A percentile compares a stretch with the other conserved stretches of the same genome.
Conservation (phyloP, 805 yeast species). For the Ogataea henricii region DNA sequence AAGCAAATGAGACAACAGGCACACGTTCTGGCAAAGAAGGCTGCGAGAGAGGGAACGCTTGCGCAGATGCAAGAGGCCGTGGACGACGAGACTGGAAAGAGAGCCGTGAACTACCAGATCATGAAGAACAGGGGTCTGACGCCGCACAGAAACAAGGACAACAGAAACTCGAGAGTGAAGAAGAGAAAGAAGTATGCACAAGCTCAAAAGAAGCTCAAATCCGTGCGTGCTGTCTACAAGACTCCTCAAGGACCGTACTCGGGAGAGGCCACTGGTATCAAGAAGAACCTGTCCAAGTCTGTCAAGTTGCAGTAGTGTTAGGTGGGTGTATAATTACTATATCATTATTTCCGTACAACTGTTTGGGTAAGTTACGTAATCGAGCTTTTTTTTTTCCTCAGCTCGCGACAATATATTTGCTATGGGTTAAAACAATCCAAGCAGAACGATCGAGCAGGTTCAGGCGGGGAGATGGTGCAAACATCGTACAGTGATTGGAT, state of each 20-base stretch:
- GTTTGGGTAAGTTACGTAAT: slow-evolving; percentile 6
- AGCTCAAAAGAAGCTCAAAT: slow-evolving; percentile 91
- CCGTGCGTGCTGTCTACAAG: slow-evolving; percentile 87
- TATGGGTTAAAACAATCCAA: no score
- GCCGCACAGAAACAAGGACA: slow-evolving; percentile 88
- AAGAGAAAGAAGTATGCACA: slow-evolving; percentile 96
- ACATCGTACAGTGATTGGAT: no score
- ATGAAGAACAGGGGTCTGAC: slow-evolving; percentile 96
- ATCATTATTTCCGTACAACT: not conserved
- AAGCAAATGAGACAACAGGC: slow-evolving; percentile 59
- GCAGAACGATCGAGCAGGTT: no score
- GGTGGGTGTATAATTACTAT: not conserved
- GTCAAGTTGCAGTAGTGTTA: slow-evolving; percentile 59
- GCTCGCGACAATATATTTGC: slow-evolving; percentile 6
- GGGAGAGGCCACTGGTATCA: slow-evolving; percentile 97
- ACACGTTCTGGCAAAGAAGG: slow-evolving; percentile 70
- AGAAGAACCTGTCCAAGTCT: slow-evolving; percentile 87
- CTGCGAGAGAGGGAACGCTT: slow-evolving; percentile 83
- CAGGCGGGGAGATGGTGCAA: no score
- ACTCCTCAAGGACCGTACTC: slow-evolving; percentile 75
- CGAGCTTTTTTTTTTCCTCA: no score
- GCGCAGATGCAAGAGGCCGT: slow-evolving; percentile 67
- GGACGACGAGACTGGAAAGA: slow-evolving; percentile 84
- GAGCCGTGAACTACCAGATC: slow-evolving; percentile 93
- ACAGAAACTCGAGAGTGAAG: slow-evolving; percentile 94